phyloP scores from a whole-genome alignment of 345 rosid species.

The Hirschfeldia incana region DNA sequence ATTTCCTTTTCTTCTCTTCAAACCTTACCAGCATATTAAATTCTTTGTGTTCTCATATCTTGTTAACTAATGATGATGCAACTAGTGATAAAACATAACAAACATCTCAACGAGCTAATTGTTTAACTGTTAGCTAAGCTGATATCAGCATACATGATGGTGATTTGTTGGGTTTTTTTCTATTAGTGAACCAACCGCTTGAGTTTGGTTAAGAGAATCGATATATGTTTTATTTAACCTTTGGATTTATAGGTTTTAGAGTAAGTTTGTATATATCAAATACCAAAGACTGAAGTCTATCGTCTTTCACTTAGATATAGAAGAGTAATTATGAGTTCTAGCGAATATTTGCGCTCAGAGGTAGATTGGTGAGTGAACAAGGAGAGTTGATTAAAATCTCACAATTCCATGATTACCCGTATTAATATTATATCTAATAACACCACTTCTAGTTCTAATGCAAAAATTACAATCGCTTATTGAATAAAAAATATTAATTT shows the following conservation, averaged over 20 bases:
- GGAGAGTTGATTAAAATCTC: not conserved
- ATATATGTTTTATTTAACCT: not conserved
- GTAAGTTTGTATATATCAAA: not conserved
- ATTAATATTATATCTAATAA: not conserved
- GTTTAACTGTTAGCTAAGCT: not conserved
- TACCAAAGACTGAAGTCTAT: not conserved
- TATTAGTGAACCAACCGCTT: not conserved
- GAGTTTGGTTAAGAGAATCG: too few relatives aligned
- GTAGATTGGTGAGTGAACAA: not conserved
- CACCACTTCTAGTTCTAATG: not conserved
- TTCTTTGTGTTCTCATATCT: not conserved
- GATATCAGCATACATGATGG: not conserved
- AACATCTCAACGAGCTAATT: not conserved
- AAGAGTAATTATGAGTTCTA: not conserved
- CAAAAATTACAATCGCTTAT: not conserved
- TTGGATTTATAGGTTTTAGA: not conserved
- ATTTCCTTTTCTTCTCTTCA: conserved; percentile 2
- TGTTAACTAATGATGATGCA: not conserved
- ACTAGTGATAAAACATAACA: not conserved
- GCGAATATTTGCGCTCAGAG: not conserved
- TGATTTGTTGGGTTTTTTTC: not conserved
- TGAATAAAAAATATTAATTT: not conserved
- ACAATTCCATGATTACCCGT: not conserved
- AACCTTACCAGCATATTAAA: not conserved
- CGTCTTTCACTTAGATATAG: not conserved